Evolutionary conservation across 2,329 filamentous ascomycete species (phyloP).

Genomic region (Penicillium sp.): DNA sequence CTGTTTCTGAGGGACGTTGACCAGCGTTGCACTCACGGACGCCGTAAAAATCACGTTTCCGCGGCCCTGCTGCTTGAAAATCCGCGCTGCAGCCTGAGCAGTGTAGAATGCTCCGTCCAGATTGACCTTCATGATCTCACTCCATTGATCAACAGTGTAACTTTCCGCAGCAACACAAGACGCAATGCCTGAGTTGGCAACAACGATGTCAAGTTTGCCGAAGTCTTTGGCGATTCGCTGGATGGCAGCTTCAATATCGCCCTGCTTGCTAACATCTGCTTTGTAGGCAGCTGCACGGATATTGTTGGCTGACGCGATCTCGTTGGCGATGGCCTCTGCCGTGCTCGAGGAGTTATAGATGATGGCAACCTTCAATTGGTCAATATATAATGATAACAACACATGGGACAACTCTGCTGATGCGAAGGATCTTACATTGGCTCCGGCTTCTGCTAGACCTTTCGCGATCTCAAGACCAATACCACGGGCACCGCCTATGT

Average conservation of each 20-base stretch:
- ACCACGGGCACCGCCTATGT: conserved; percentile 37
- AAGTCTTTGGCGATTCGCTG: conserved; percentile 42
- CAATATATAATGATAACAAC: too few relatives aligned
- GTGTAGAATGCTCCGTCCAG: conserved; percentile 43
- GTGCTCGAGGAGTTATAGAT: conserved; percentile 35
- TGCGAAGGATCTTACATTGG: conserved; percentile 39
- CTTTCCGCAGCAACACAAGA: conserved; percentile 39
- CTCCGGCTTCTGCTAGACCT: conserved; percentile 43
- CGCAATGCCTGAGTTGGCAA: conserved; percentile 50
- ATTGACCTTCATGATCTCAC: conserved; percentile 44
- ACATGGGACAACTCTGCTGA: too few relatives aligned
- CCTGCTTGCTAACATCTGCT: conserved; percentile 33
- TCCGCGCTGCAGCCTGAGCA: conserved; percentile 39
- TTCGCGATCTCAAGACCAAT: conserved; percentile 45
- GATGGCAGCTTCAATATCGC: conserved; percentile 35
- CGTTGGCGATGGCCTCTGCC: conserved; percentile 25
- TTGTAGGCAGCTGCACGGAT: conserved; percentile 37
- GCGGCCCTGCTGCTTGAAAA: conserved; percentile 39
- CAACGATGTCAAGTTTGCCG: conserved; percentile 48
- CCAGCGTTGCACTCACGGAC: conserved; percentile 40
- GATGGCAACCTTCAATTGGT: conserved; percentile 38
- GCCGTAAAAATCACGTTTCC: conserved; percentile 45
- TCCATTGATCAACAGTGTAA: conserved; percentile 43
- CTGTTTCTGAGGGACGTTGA: conserved; percentile 45
- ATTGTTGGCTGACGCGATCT: conserved; percentile 31